Percentiles rank a stretch among this genome's conserved stretches.
These are phyloP conservation scores for Diplodia seriata DNA, from an alignment of 2,329 filamentous ascomycete genomes.

Conservation along the genomic window DNA sequence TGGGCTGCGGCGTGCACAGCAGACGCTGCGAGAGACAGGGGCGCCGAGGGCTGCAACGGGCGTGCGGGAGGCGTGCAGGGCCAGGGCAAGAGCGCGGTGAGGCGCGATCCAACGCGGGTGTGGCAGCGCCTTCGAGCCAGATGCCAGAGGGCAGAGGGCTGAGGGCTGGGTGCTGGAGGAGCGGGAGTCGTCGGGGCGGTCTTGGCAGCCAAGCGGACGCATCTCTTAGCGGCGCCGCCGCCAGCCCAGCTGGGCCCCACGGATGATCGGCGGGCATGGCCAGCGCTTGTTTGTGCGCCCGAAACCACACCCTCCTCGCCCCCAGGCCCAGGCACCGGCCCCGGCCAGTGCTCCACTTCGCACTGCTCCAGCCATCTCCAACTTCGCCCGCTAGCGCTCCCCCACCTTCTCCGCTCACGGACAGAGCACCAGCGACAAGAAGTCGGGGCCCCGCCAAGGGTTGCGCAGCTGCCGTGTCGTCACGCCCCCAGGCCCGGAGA, in stretches of 20 bases:
- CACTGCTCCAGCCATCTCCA: not conserved
- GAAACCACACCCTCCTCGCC: constrained; percentile 19
- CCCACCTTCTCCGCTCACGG: not conserved
- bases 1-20: no score
- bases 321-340: not conserved
- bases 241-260: constrained; percentile 21
- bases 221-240: constrained; percentile 30
- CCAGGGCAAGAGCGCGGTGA: not conserved
- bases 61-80: constrained; percentile 7
- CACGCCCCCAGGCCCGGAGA: constrained; percentile 3
- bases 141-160: not conserved
- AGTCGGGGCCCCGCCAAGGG: constrained; percentile 8
- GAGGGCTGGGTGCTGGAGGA: constrained; percentile 20
- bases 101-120: constrained; percentile 2
- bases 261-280: constrained; percentile 21
- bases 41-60: not conserved
- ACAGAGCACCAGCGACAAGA: not conserved
- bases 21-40: not conserved
- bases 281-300: constrained; percentile 19
- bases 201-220: constrained; percentile 29
- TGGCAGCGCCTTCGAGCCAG: not conserved
- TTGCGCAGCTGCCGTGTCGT: constrained; percentile 5
- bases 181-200: constrained; percentile 20
- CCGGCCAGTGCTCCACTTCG: not conserved
- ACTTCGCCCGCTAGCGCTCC: not conserved